These are phyloP conservation scores for Geotrichum reessii DNA, from an alignment of 1,139 yeast genomes.

Conservation along the genomic window DNA sequence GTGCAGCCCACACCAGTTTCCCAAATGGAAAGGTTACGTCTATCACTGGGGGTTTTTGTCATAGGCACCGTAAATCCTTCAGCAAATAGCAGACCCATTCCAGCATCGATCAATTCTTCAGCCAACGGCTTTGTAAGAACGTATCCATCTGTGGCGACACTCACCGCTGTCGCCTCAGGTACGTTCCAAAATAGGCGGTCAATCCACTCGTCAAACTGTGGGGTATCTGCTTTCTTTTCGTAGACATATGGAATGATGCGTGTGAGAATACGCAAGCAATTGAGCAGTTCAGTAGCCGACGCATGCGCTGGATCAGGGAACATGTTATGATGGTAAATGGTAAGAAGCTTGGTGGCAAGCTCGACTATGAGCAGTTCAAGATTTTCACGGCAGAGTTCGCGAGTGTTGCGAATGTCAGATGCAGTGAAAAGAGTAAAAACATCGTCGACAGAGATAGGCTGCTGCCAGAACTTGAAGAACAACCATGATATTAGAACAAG, in stretches of 20 bases:
- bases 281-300: constrained; percentile 40
- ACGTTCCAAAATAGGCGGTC: constrained; percentile 43
- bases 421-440: constrained; percentile 52
- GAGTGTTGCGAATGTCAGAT: constrained; percentile 53
- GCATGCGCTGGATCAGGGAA: constrained; percentile 31
- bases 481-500: neutral
- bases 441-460: constrained; percentile 47
- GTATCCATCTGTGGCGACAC: constrained; percentile 6
- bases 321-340: constrained; percentile 26
- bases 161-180: neutral
- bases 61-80: constrained; percentile 54
- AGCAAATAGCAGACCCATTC: constrained; percentile 53
- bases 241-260: constrained; percentile 62
- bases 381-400: constrained; percentile 54
- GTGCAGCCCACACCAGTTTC: constrained; percentile 69
- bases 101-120: constrained; percentile 42
- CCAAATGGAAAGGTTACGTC: constrained; percentile 46
- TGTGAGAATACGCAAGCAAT: constrained; percentile 61
- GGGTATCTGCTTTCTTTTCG: constrained; percentile 36
- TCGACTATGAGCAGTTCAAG: constrained; percentile 50
- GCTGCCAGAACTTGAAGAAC: constrained; percentile 39
- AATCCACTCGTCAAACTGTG: constrained; percentile 37
- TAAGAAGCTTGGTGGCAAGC: constrained; percentile 37
- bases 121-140: constrained; percentile 43
- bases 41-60: constrained; percentile 18